Conservation (phyloP, 495 filamentous ascomycete species). For the Apodospora peruviana region DNA sequence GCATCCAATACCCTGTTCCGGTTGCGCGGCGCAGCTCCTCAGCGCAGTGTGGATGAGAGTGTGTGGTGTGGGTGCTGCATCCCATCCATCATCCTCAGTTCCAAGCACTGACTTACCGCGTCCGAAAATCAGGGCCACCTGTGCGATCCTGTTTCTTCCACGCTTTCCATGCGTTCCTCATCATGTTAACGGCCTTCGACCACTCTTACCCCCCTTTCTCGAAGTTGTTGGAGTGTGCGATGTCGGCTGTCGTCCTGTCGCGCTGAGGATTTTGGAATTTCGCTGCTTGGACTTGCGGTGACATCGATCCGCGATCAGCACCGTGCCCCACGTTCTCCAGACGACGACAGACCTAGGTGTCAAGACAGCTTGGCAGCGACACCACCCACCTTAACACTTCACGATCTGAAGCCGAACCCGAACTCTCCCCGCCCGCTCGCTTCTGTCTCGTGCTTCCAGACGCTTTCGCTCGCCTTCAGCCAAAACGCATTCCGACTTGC, state of each 20-base stretch:
- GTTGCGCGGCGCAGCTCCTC: too few species aligned
- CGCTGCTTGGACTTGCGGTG: background rate
- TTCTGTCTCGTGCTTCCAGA: slow-evolving; percentile 1
- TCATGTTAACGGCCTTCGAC: too few species aligned
- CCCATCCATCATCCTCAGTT: too few species aligned
- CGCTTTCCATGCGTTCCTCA: too few species aligned
- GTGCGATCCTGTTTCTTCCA: too few species aligned
- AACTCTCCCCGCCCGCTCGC: background rate
- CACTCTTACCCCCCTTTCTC: background rate
- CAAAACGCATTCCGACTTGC: slow-evolving; percentile 10
- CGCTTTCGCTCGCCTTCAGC: slow-evolving; percentile 3
- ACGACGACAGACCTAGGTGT: slow-evolving; percentile 1
- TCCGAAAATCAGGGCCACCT: too few species aligned
- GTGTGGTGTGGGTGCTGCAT: too few species aligned
- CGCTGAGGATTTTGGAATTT: slow-evolving; percentile 10
- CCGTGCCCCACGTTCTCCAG: slow-evolving; percentile 13
- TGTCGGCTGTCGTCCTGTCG: slow-evolving; percentile 5
- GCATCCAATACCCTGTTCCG: too few species aligned
- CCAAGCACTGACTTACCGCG: too few species aligned
- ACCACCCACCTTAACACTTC: background rate
- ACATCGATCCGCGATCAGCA: background rate
- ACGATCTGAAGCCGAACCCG: background rate
- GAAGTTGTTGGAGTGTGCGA: slow-evolving; percentile 2
- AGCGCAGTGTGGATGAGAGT: too few species aligned
- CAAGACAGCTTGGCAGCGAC: slow-evolving; percentile 1